Evolutionary conservation across 129 eudicot genomes (phyloP), one percentile per base, ranked within the genome.

Genomic region (Tanacetum coccineum): DNA sequence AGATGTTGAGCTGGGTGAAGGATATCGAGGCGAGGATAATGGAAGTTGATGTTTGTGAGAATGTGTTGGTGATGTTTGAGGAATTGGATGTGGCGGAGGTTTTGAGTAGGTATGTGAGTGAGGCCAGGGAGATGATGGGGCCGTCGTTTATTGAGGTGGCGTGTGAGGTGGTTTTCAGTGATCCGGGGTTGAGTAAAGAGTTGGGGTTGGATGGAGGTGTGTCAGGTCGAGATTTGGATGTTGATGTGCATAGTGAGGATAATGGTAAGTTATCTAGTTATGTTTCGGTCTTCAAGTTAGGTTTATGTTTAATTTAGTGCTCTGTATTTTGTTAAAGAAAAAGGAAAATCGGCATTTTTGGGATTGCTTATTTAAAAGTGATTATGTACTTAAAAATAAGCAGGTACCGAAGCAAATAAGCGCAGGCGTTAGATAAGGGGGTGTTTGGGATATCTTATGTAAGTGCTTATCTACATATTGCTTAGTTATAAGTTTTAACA

Each of bases 71-170:
- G 62, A 81, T 51, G 82, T 64, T 80, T 68, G 64, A 51, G 17
- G 81, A 50, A 1, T 20, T 77, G 65, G 78, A 80, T 63, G 86
- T 71, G 6, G 64, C 76, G 18, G 82, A 82, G 70, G 70, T 59
- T 2, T 77, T 92, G 61, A 49, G 59, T 15, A 57, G 46, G 44
- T 88, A 80, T 68, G 66, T 93, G n/a, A 59, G 44, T 3, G 92
- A 88, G 30, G 95, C 67, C 4, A 78, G 67, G 64, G 83, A 64
- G 53, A 62, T 25, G 17, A 72, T 82, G 83, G 95, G 92, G 10
- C 95, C 95, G 10, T 69, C 95, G 0, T 88, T 93, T 84, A 76
- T 89, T 36, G 94, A 89, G 55, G 3, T 75, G 59, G 80, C 79
- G 39, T 79, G 74, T 1, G 83, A 76, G 39, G 21, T 63, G 3